Evolutionary conservation across 768 basidiomycete genomes (phyloP).

Genomic region (Harrya chromipes): DNA sequence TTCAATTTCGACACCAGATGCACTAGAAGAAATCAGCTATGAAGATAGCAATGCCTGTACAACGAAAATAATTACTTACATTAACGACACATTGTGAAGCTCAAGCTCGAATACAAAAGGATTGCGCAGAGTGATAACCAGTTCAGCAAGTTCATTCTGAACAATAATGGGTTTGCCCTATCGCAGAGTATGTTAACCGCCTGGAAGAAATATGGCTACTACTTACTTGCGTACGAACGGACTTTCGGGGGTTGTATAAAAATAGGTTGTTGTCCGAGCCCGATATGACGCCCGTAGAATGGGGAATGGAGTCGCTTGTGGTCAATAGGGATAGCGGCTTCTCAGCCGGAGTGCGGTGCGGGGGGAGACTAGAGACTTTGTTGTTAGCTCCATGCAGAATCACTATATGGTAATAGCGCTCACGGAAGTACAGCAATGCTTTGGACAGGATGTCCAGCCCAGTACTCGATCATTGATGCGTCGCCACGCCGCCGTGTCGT

Average conservation of each 20-base stretch:
- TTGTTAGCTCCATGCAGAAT: constrained; percentile 4
- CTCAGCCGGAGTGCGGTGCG: constrained; percentile 69
- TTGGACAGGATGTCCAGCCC: constrained; percentile 79
- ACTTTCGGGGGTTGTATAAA: constrained; percentile 85
- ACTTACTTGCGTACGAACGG: constrained; percentile 54
- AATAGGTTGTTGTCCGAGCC: constrained; percentile 73
- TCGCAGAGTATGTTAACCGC: background rate
- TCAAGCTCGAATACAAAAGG: constrained; percentile 93
- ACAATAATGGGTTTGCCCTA: constrained; percentile 67
- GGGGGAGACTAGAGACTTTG: constrained; percentile 52
- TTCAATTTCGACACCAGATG: constrained; percentile 75
- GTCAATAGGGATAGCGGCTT: constrained; percentile 60
- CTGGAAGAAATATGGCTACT: background rate
- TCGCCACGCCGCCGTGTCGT: constrained; percentile 80
- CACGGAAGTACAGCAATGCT: constrained; percentile 79
- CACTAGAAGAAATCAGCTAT: constrained; percentile 45
- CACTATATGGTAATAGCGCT: constrained; percentile 23
- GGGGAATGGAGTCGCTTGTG: constrained; percentile 36
- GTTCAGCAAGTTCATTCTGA: constrained; percentile 79
- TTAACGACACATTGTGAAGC: constrained; percentile 73
- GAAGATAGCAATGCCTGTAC: background rate
- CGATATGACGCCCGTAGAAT: constrained; percentile 46
- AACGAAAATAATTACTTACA: constrained; percentile 43
- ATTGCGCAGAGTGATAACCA: constrained; percentile 83
- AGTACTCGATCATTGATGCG: constrained; percentile 70